Evolutionary conservation across 2,329 filamentous ascomycete genomes (phyloP), one percentile per base, ranked within the genome.

Genomic region (Penicillium olsonii): DNA sequence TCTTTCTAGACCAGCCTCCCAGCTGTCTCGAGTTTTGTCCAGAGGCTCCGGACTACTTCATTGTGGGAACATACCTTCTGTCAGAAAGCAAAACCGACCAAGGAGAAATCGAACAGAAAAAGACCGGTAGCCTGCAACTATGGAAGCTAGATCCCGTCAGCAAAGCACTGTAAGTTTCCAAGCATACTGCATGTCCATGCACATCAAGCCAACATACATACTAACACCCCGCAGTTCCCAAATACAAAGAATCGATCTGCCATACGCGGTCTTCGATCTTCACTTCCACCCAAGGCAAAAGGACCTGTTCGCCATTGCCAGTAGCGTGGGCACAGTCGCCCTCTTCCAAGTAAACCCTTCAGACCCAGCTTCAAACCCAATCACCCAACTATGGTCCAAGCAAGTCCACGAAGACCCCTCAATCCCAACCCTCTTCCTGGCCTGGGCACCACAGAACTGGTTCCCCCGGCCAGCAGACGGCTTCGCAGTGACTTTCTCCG

Each of bases 51-150:
- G 72, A 84, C 0, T 83, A 86, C 63, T 85, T 95, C 57, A 77
- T 95, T 0, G 81, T 96, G 40, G 92, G 92, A 33, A 96, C 92
- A 1, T 96, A 96, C 70, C 83, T 87, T 54, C 78, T 96, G 27
- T 66, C 65, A 19, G 65, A 73, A 48, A 59, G 54, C 17, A 64
- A 66, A 38, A 59, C 57, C 10, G 62, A 63, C 14, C 56, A 61
- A 29, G 60, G 52, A 17, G 44, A 55, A 19, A 53, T 67, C 45
- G 61, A 76, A 1, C 87, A 91, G 64, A 81, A 73, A 42, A 84
- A 90, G 34, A 87, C 85, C 53, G 90, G 90, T 2, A 91, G 86
- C 66, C 71, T 95, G 26, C 69, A 90, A 15, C 74, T 92, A 2
- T 88, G 87, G 62, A 75, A 70, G 27, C 60, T 90, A 2, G 63